These are phyloP conservation scores for Fusarium temperatum DNA, from an alignment of 2,329 filamentous ascomycete species.

Conservation along the genomic window DNA sequence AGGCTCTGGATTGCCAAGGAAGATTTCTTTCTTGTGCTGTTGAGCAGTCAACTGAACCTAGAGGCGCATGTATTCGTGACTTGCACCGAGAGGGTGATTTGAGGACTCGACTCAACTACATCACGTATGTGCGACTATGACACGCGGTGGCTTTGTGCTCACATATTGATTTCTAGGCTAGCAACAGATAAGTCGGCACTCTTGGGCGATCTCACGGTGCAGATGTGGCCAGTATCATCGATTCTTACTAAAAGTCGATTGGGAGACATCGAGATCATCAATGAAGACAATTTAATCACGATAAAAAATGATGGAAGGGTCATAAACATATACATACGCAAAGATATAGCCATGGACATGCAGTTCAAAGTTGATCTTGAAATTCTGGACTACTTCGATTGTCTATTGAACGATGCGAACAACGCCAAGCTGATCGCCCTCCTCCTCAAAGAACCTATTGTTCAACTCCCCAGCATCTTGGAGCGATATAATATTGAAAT, in stretches of 20 bases:
- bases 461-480: accelerated
- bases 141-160: not conserved
- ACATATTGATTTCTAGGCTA: not conserved
- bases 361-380: not conserved
- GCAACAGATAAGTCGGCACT: not conserved
- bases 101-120: not conserved
- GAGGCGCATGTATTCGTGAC: not conserved
- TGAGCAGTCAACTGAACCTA: not conserved
- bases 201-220: not conserved
- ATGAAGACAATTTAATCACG: not conserved
- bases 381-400: too few species aligned
- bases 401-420: too few species aligned
- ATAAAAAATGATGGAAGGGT: not conserved
- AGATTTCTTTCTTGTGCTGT: not conserved
- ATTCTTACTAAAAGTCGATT: not conserved
- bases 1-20: not conserved
- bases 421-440: not conserved
- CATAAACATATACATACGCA: not conserved
- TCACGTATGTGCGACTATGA: not conserved
- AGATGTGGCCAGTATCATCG: not conserved
- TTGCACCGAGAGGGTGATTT: not conserved
- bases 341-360: not conserved
- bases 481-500: accelerated
- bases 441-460: not conserved
- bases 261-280: not conserved